These are phyloP conservation scores for Epichloe aotearoae DNA, from an alignment of 2,329 filamentous ascomycete genomes.

Conservation along the genomic window DNA sequence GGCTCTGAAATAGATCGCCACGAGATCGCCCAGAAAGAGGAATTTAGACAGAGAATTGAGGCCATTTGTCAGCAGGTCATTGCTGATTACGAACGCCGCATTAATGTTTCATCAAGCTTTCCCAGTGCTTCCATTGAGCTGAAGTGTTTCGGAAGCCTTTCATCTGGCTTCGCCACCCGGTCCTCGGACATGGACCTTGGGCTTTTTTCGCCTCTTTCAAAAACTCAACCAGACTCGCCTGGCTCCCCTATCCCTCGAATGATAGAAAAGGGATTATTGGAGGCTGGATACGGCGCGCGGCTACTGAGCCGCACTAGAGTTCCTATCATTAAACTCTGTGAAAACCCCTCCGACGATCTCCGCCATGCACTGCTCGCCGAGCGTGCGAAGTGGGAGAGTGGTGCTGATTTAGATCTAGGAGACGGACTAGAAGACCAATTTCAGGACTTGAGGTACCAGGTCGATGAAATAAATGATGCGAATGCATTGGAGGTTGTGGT, in stretches of 20 bases:
- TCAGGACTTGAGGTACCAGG: constrained; percentile 7
- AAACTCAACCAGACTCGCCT: constrained; percentile 36
- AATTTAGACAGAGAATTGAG: constrained; percentile 53
- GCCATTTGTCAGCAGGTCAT: constrained; percentile 48
- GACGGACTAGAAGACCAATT: constrained; percentile 24
- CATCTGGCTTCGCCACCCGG: constrained; percentile 74
- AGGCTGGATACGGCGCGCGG: constrained; percentile 60
- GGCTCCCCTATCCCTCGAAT: constrained; percentile 56
- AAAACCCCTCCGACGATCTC: constrained; percentile 51
- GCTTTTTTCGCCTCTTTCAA: constrained; percentile 52
- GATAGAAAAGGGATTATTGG: constrained; percentile 61
- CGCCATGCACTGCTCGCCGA: constrained; percentile 48
- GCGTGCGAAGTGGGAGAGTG: constrained; percentile 58
- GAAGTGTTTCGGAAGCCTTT: constrained; percentile 69
- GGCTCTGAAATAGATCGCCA: constrained; percentile 46
- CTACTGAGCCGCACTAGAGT: constrained; percentile 68
- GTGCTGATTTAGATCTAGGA: constrained; percentile 23
- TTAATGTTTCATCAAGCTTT: constrained; percentile 30
- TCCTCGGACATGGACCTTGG: constrained; percentile 87
- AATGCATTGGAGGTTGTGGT: not conserved
- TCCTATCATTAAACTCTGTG: constrained; percentile 78
- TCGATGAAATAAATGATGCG: constrained; percentile 7
- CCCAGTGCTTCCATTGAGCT: constrained; percentile 47
- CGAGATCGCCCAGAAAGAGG: constrained; percentile 59
- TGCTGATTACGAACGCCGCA: constrained; percentile 33